phyloP scores from a whole-genome alignment of 2,329 filamentous ascomycete species.

The Alternaria gansuensis region DNA sequence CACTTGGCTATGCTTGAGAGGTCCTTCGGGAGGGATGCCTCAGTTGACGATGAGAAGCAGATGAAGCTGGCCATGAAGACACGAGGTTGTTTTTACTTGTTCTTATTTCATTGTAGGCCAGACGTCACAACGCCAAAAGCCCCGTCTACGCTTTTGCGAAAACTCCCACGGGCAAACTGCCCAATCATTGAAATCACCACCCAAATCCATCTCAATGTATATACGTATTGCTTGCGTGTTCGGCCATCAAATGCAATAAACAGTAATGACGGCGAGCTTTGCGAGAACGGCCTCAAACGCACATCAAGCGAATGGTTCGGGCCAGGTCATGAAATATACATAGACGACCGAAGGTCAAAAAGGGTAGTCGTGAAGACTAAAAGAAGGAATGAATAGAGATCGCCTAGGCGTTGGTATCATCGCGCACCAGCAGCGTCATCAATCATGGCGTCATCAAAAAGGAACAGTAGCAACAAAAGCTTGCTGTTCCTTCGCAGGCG shows the following conservation, averaged over 20 bases:
- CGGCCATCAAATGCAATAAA: conserved; percentile 20
- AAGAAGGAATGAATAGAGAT: conserved; percentile 35
- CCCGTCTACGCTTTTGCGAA: conserved; percentile 38
- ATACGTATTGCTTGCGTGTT: conserved; percentile 29
- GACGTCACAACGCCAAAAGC: conserved; percentile 32
- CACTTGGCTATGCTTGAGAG: conserved; percentile 18
- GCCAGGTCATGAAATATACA: conserved; percentile 49
- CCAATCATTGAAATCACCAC: conserved; percentile 29
- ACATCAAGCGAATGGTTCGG: conserved; percentile 29
- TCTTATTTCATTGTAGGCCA: conserved; percentile 28
- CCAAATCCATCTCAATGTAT: conserved; percentile 29
- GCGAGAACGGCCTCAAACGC: conserved; percentile 36
- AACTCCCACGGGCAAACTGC: conserved; percentile 27
- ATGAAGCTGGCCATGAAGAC: background rate
- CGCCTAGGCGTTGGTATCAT: conserved; percentile 35
- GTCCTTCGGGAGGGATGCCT: background rate
- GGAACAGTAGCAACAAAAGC: conserved; percentile 24
- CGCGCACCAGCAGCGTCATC: conserved; percentile 50
- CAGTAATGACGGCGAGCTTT: conserved; percentile 27
- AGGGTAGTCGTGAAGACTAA: conserved; percentile 30
- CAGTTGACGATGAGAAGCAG: background rate
- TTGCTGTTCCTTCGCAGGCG: conserved; percentile 30
- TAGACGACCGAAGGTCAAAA: conserved; percentile 45
- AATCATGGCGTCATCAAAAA: conserved; percentile 49
- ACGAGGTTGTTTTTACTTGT: conserved; percentile 5